Evolutionary conservation across 768 basidiomycete species (phyloP), one percentile per base, ranked within the genome.

Genomic region (Rhizopogon sp.): DNA sequence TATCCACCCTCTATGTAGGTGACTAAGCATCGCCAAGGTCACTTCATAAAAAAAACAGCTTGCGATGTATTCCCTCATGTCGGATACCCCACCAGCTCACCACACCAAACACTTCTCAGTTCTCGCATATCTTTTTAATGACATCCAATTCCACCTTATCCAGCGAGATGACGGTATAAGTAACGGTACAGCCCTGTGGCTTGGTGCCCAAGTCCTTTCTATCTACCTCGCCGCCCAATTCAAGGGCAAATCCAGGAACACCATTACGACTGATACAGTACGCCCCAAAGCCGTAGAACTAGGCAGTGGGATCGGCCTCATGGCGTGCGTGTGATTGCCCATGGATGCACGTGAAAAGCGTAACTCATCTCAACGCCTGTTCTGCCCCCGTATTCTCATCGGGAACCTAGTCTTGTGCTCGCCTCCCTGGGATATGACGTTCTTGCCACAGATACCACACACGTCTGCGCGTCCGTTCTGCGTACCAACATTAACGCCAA

Each of bases 121-220:
- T 37, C 79, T 89, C 53, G n/a, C 47, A 6, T 77, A 79, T 63
- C 65, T 74, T n/a, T 74, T 80, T 73, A 58, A 61, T 44, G 10
- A 50, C 53, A 17, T 56, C 60, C 52, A 61, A 14, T 85, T 88
- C 59, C 56, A 60, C 20, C 77, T 90, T 50, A n/a, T 66, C 2
- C 87, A 89, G 72, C 73, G 66, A 43, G 74, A 81, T 66, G 77
- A 88, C 62, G 84, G 87, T 41, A 62, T 69, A 14, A 81, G 85
- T 25, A 93, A 88, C 56, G 92, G 92, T 16, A 92, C 90, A 3
- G 82, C 88, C 2, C 81, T 93, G 50, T 93, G 92, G 92, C 82
- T 93, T 51, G 84, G 83, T 41, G 88, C 84, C 0, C 91, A 95
- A 68, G 79, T 87, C 64, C 78, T 93, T 39, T 77, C 87, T 16